phyloP scores from a whole-genome alignment of 331 rosid genomes.

The Ulmus americana region DNA sequence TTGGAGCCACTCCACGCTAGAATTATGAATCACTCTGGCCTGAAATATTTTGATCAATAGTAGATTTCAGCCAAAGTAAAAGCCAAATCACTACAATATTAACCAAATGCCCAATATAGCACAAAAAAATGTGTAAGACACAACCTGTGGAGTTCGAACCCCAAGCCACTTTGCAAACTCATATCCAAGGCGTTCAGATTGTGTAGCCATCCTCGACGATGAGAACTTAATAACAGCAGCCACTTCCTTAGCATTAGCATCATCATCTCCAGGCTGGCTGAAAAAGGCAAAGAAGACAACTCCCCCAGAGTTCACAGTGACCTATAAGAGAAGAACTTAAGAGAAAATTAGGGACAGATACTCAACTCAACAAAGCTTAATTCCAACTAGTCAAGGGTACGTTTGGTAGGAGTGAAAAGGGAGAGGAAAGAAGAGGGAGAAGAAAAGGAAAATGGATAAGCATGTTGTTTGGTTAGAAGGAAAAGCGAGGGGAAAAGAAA shows the following conservation, averaged over 20 bases:
- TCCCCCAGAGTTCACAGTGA: constrained; percentile 91
- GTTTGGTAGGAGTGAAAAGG: too few relatives aligned
- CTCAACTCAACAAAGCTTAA: not conserved
- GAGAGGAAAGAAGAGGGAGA: too few relatives aligned
- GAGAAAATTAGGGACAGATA: constrained; percentile 24
- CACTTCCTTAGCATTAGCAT: constrained; percentile 49
- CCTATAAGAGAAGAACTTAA: constrained; percentile 50
- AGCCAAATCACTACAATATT: constrained; percentile 9
- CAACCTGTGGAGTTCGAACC: constrained; percentile 80
- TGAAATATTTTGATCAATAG: constrained; percentile 32
- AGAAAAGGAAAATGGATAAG: too few relatives aligned
- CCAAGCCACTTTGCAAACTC: constrained; percentile 90
- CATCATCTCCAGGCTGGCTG: constrained; percentile 40
- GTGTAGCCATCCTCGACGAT: constrained; percentile 90
- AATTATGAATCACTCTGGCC: constrained; percentile 86
- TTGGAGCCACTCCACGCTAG: constrained; percentile 76
- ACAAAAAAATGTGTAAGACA: constrained; percentile 12
- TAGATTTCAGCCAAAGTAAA: not conserved
- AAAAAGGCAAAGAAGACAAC: constrained; percentile 92
- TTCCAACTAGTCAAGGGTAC: not conserved
- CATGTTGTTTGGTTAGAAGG: too few relatives aligned
- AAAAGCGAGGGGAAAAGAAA: too few relatives aligned
- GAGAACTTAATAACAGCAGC: constrained; percentile 86
- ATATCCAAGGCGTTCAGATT: constrained; percentile 90
- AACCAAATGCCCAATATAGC: constrained; percentile 9